Evolutionary conservation across 2,329 filamentous ascomycete genomes (phyloP), one percentile per base, ranked within the genome.

Genomic region (Zymoseptoria tritici): DNA sequence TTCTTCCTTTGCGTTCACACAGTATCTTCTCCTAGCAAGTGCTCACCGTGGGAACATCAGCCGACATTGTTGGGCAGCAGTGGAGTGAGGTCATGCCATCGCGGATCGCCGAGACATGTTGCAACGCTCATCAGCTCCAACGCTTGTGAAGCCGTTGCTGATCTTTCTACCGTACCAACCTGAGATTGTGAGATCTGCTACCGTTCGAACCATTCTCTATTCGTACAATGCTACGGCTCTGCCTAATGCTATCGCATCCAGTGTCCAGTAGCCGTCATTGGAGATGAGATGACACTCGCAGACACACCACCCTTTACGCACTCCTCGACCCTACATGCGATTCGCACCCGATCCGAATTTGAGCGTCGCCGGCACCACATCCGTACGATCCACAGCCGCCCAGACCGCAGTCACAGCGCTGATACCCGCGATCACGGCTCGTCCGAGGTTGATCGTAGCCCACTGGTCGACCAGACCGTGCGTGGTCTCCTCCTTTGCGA

Each of bases 381-480:
- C 65, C 46, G 65, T 60, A 21, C 67, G 62, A 50, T 70, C 68
- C 2, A 69, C 60, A 21, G 67, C 67, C n/a, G 69, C 70, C 68
- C 68, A 71, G 36, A 65, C 64, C 22, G 69, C 69, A 11, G 61
- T 26, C 13, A 64, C n/a, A 11, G 67, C 64, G 46, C 57, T 65
- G 49, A 69, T 24, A 19, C 57, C 61, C 53, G 65, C 60, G 46
- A 71, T 59, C 11, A 73, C 57, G 2, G 74, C 73, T 19, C 80
- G 68, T 5, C 71, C 77, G 42, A 85, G 62, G 66, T 84, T 84
- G 65, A 84, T 67, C 55, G 76, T 72, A 2, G 76, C 82, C 83
- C 83, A 86, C 60, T 73, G 74, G 66, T 85, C 82, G 46, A 85
- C 75, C 64, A 85, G 69, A 60, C 73, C 75, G 70, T 83, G 81